phyloP scores from a whole-genome alignment of 2,329 filamentous ascomycete species.

The Fonsecaea nubica region DNA sequence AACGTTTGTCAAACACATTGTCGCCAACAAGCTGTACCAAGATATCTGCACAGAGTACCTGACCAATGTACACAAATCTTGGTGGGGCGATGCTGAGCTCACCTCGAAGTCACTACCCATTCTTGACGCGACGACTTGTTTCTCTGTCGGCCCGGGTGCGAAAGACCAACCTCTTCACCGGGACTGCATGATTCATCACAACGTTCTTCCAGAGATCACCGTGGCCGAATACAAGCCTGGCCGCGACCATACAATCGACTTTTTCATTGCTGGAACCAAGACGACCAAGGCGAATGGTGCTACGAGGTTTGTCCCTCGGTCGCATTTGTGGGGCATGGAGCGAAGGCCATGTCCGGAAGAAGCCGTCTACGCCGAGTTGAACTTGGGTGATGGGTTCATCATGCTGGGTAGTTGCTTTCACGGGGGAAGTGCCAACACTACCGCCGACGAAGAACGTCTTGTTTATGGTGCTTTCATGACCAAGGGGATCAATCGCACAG shows the following conservation, averaged over 20 bases:
- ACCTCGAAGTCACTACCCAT: not conserved
- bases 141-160: not conserved
- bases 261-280: not conserved
- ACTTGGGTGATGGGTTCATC: conserved; percentile 5
- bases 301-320: not conserved
- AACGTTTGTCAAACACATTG: not conserved
- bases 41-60: not conserved
- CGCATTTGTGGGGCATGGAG: not conserved
- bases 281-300: conserved; percentile 4
- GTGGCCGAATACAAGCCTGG: not conserved
- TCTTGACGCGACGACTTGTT: not conserved
- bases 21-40: not conserved
- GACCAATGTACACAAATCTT: not conserved
- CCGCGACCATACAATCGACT: not conserved
- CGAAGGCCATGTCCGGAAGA: not conserved
- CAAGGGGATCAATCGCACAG: not conserved
- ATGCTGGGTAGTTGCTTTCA: conserved; percentile 10
- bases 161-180: conserved; percentile 4
- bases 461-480: conserved; percentile 3
- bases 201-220: not conserved
- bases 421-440: conserved; percentile 7
- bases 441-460: not conserved
- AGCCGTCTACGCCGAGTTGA: conserved; percentile 1
- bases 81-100: not conserved
- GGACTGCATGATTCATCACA: conserved; percentile 1